These are phyloP conservation scores for Mimosa pudica DNA, from an alignment of 306 rosid species.

Conservation along the genomic window DNA sequence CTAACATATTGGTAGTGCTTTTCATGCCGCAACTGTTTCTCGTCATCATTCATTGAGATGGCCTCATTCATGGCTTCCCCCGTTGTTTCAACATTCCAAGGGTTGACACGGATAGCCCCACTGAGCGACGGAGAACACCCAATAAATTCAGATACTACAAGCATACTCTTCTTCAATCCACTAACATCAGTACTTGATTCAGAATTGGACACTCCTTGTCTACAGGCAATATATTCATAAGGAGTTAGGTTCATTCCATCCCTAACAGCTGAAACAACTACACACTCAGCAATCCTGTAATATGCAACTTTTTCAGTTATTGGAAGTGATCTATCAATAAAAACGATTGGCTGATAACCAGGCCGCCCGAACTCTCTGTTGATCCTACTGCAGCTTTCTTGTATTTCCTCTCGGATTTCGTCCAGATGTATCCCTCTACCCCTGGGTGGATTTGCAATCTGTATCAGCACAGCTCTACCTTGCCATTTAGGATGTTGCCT, in stretches of 20 bases:
- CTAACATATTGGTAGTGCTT: slow-evolving; percentile 81
- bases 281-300: slow-evolving; percentile 84
- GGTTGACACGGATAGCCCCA: slow-evolving; percentile 81
- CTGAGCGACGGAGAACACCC: slow-evolving; percentile 89
- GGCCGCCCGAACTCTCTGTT: slow-evolving; percentile 64
- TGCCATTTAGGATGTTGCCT: slow-evolving; percentile 68
- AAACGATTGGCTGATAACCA: slow-evolving; percentile 65
- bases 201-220: slow-evolving; percentile 64
- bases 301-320: slow-evolving; percentile 65
- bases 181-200: slow-evolving; percentile 48
- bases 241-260: slow-evolving; percentile 90
- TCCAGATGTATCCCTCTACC: slow-evolving; percentile 68
- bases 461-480: slow-evolving; percentile 77
- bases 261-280: slow-evolving; percentile 81
- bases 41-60: slow-evolving; percentile 62
- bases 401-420: slow-evolving; percentile 56
- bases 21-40: slow-evolving; percentile 71
- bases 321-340: slow-evolving; percentile 61
- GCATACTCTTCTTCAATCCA: slow-evolving; percentile 71
- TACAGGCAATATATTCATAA: slow-evolving; percentile 77
- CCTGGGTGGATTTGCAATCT: slow-evolving; percentile 79
- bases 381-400: slow-evolving; percentile 62
- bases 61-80: slow-evolving; percentile 77
- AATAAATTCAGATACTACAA: slow-evolving; percentile 82
- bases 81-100: slow-evolving; percentile 80